Base-by-base conservation (phyloP, 495 filamentous ascomycete genomes). In the Glarea lozoyensis region DNA sequence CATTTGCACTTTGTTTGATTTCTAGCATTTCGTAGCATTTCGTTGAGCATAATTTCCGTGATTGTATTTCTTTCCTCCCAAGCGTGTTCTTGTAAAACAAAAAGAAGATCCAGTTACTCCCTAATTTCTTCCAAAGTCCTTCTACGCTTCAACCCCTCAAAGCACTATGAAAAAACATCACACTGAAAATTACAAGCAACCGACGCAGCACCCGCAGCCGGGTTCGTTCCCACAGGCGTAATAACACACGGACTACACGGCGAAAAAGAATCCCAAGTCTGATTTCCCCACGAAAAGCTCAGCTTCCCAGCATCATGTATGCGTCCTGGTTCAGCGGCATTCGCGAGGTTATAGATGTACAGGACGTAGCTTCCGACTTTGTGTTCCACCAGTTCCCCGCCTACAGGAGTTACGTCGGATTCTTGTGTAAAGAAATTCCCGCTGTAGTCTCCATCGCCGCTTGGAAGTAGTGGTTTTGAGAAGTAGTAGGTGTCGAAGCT, bases 251-350 rank as follows among this genome's bases (percentile, higher is more conserved):
- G 25, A n/a, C n/a, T 29, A 7, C 25, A 7, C 25, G 25, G 25
- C n/a, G 25, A 29, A n/a, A 29, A 29, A 13, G 9, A 5, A 20
- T 50, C 32, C 22, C 29, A 50, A 4, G 9, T 15, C 22, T 23
- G 13, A 5, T 17, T 42, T 29, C 48, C 48, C 48, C 48, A 50
- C 9, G 19, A n/a, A 17, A 50, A 50, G 42, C 48, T 50, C 32
- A 50, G 12, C 37, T 42, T 42, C 1, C 48, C 48, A 5, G 48
- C 42, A 27, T 50, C 48, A 21, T 46, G 7, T n/a, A n/a, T n/a
- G 6, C 10, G 9, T 6, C 9, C 38, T 6, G 30, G 19, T 2
- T 41, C 38, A 18, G 36, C 48, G 4, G 48, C 42, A 32, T 45
- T 42, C 11, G 36, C 30, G 18, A 45, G 37, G 27, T 50, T 32